Percentiles rank a stretch among this genome's conserved stretches.
phyloP scores from a whole-genome alignment of 352 stramenopile species.

The Albugo candida region DNA sequence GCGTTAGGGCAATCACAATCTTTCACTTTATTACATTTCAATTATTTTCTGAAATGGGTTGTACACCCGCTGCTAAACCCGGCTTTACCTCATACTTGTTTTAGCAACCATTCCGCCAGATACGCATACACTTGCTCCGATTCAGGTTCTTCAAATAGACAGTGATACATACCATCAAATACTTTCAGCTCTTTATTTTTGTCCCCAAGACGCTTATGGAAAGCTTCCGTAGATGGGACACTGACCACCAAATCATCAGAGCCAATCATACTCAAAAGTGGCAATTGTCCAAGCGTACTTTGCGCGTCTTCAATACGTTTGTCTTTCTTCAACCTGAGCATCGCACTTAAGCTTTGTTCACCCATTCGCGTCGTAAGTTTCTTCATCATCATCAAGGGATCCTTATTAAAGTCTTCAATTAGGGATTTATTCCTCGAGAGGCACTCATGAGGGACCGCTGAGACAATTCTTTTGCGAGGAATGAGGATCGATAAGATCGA shows the following conservation, averaged over 20 bases:
- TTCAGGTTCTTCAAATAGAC: slow-evolving; percentile 40
- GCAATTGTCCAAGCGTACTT: slow-evolving; percentile 12
- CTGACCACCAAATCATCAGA: slow-evolving; percentile 27
- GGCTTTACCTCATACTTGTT: too few relatives aligned
- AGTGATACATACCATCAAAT: slow-evolving; percentile 39
- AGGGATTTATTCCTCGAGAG: slow-evolving; percentile 6
- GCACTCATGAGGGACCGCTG: slow-evolving; percentile 14
- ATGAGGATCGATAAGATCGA: slow-evolving; percentile 14
- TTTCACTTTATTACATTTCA: too few relatives aligned
- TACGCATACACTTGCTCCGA: slow-evolving; percentile 27
- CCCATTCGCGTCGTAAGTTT: slow-evolving; percentile 26
- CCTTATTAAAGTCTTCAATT: slow-evolving; percentile 26
- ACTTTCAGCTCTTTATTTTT: slow-evolving; percentile 41
- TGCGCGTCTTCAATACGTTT: slow-evolving; percentile 12
- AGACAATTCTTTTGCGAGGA: slow-evolving; percentile 19
- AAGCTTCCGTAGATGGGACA: slow-evolving; percentile 13
- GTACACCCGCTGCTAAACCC: too few relatives aligned
- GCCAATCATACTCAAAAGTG: slow-evolving; percentile 24
- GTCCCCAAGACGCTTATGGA: slow-evolving; percentile 21
- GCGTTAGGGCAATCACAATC: too few relatives aligned
- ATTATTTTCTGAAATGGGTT: too few relatives aligned
- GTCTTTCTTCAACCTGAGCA: slow-evolving; percentile 15
- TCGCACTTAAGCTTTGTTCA: slow-evolving; percentile 15
- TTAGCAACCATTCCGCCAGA: slow-evolving; percentile 21
- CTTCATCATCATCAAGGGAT: slow-evolving; percentile 26